Conservation (phyloP, 257 asterid genomes). For the Solanum bulbocastanum region DNA sequence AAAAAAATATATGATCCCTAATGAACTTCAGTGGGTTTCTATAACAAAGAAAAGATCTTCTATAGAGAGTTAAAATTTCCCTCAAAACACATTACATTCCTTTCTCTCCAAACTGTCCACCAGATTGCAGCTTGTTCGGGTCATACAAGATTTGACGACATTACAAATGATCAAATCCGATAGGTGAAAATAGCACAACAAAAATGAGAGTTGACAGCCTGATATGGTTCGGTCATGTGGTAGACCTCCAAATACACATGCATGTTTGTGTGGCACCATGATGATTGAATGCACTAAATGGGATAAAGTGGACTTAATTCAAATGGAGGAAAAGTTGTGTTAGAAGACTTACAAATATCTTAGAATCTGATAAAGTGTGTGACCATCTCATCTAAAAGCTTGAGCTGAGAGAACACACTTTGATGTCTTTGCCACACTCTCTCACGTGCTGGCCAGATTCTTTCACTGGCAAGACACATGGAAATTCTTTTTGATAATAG, state of each 20-base stretch:
- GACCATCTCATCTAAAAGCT: not conserved
- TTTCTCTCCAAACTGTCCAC: not conserved
- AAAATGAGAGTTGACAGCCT: not conserved
- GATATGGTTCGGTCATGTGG: not conserved
- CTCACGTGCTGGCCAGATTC: not conserved
- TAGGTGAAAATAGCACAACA: not conserved
- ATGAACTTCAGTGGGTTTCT: not conserved
- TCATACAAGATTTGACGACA: not conserved
- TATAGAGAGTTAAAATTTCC: not conserved
- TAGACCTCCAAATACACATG: not conserved
- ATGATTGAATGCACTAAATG: not conserved
- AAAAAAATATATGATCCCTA: too few species aligned
- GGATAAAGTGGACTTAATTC: not conserved
- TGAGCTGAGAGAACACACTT: not conserved
- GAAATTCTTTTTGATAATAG: not conserved
- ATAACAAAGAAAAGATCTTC: not conserved
- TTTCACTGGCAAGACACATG: not conserved
- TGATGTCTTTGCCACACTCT: not conserved
- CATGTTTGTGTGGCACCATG: not conserved
- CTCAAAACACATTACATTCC: not conserved
- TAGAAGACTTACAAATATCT: not conserved
- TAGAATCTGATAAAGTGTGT: not conserved
- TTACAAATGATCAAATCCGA: not conserved
- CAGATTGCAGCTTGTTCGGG: not conserved
- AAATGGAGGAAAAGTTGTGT: not conserved